These are phyloP conservation scores for Annulohypoxylon bovei DNA, from an alignment of 495 filamentous ascomycete species.

Conservation along the genomic window DNA sequence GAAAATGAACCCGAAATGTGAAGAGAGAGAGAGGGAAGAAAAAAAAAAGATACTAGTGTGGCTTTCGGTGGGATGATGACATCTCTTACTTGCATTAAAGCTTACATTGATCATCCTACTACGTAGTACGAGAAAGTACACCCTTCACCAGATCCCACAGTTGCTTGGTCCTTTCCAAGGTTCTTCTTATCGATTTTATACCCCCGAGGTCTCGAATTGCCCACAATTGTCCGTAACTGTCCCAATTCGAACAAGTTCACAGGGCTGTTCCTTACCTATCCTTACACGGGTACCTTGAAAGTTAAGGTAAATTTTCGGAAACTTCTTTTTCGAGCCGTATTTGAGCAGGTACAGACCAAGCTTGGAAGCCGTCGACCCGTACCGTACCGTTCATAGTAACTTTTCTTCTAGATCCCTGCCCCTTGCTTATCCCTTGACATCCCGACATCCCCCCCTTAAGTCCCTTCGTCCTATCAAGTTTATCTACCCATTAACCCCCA, in stretches of 20 bases:
- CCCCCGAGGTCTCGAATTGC: background rate
- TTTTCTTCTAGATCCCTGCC: background rate
- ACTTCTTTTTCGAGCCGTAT: slow-evolving; percentile 16
- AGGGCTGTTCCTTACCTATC: slow-evolving; percentile 6
- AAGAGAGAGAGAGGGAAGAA: background rate
- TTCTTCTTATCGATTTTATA: background rate
- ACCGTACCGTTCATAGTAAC: background rate
- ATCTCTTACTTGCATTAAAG: slow-evolving; percentile 33
- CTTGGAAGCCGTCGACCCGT: background rate
- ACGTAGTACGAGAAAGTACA: slow-evolving; percentile 32
- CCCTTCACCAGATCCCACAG: slow-evolving; percentile 39
- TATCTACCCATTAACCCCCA: slow-evolving; percentile 7
- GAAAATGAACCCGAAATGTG: background rate
- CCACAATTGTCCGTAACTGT: background rate
- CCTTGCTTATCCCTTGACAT: slow-evolving; percentile 21
- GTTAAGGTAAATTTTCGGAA: slow-evolving; percentile 30
- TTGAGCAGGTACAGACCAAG: background rate
- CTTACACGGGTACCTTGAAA: background rate
- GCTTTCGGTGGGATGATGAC: slow-evolving; percentile 37
- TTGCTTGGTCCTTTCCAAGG: background rate
- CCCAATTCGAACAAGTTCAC: slow-evolving; percentile 19
- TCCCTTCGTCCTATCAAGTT: slow-evolving; percentile 26
- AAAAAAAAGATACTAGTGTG: slow-evolving; percentile 16
- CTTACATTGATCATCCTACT: slow-evolving; percentile 24
- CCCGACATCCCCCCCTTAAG: slow-evolving; percentile 24